Evolutionary conservation across 176 grass and related monocot genomes (phyloP).

Genomic region (Echinochloa phyllopogon): DNA sequence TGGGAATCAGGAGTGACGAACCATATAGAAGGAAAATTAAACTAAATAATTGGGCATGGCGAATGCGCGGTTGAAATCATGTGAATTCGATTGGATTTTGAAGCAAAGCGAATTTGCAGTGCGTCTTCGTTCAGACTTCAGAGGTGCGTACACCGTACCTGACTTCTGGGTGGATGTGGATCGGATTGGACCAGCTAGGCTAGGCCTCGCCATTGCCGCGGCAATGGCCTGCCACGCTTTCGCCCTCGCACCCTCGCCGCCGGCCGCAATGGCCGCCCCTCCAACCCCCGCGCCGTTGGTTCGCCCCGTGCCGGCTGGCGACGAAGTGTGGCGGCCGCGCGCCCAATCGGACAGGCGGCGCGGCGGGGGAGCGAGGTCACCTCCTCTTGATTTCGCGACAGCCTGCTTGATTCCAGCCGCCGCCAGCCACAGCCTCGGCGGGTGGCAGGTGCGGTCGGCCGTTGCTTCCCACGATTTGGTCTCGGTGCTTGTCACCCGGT

Average conservation of each 20-base stretch:
- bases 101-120: not conserved
- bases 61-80: not conserved
- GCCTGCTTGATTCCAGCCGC: not conserved
- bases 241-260: not conserved
- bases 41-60: not conserved
- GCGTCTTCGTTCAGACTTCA: not conserved
- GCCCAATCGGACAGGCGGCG: not conserved
- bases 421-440: not conserved
- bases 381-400: too few relatives aligned
- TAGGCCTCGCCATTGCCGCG: not conserved
- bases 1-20: not conserved
- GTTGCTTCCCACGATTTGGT: not conserved
- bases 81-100: slow-evolving; percentile 1
- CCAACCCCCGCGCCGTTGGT: not conserved
- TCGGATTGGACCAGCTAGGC: not conserved
- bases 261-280: not conserved
- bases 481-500: too few relatives aligned
- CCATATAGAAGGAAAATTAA: not conserved
- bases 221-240: not conserved
- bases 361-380: not conserved
- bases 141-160: slow-evolving; percentile 1
- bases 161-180: not conserved
- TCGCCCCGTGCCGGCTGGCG: too few relatives aligned
- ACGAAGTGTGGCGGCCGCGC: too few relatives aligned
- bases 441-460: not conserved